phyloP scores from a whole-genome alignment of 2,329 filamentous ascomycete species.

The Leptographium lundbergii region DNA sequence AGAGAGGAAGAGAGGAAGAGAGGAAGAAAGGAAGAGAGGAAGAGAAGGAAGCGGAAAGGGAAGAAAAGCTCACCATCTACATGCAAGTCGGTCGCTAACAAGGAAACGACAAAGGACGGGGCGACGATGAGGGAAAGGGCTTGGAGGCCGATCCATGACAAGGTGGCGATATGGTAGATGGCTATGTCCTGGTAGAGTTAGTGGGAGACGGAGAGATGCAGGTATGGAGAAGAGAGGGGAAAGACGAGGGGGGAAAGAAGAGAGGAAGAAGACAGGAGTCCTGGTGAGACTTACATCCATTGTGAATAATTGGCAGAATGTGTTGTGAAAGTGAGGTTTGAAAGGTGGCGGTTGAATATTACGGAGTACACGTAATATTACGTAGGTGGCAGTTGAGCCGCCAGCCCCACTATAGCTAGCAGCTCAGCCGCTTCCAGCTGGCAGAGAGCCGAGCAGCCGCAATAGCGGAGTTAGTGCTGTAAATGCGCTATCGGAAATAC shows the following conservation, averaged over 20 bases:
- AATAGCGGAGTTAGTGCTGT: neutral
- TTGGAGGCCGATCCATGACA: constrained; percentile 38
- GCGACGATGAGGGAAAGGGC: constrained; percentile 33
- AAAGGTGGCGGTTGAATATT: neutral
- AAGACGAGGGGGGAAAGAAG: neutral
- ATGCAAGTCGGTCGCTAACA: constrained; percentile 24
- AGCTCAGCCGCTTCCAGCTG: neutral
- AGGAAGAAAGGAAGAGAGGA: too few species aligned
- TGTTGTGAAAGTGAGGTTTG: neutral
- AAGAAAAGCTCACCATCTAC: constrained; percentile 4
- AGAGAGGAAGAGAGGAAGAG: neutral
- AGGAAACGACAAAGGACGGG: constrained; percentile 32
- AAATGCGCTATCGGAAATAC: neutral
- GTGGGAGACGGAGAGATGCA: neutral
- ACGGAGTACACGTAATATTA: neutral
- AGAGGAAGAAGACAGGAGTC: neutral
- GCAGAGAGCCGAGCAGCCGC: neutral
- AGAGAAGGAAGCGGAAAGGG: neutral
- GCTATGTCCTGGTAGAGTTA: constrained; percentile 28
- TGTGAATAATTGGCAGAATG: neutral
- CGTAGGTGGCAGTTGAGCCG: neutral
- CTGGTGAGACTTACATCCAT: neutral
- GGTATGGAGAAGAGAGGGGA: neutral
- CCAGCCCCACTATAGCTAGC: neutral
- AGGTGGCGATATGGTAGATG: constrained; percentile 36